Base-by-base conservation (phyloP, 169 alveolate species). In the Plasmodium gonderi region DNA sequence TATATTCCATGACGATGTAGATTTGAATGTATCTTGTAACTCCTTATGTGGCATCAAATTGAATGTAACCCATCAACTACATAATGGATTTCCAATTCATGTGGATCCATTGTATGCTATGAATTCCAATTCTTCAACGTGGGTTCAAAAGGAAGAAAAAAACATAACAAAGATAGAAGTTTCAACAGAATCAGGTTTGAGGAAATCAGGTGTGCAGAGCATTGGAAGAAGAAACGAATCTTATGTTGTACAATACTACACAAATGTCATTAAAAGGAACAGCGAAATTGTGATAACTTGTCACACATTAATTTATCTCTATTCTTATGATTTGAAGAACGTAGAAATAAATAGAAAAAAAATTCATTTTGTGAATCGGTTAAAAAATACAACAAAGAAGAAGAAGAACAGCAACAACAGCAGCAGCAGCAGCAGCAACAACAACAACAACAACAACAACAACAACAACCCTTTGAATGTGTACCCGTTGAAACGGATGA, bases 261-360 rank as follows among this genome's bases (percentile, higher is more conserved):
- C 33, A 0, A 75, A 85, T 47, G 51, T 67, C 0, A 65, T 81
- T 14, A 81, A 81, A 68, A 45, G 40, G 47, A 42, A 72, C 23
- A 38, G 33, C 8, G 78, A 7, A 23, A 75, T 85, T 14, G 42
- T 85, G 12, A 9, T 85, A 29, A 85, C 92, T 7, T 85, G 92
- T 42, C 87, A 85, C 23, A 85, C 92, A 20, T 1, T 85, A 33
- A 75, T 85, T 74, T 75, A 29, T 54, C 45, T 85, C 11, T 85
- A 85, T 31, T 17, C 79, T 31, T n/a, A 23, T 74, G 23, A n/a
- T 26, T 11, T 74, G 33, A 74, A 74, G 17, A 20, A 38, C n/a
- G 36, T 85, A 0, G 79, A 85, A 44, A 64, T 85, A 20, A 75
- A 74, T 31, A 42, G 26, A 65, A 49, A 75, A 23, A 74, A 78